A percentile compares a stretch with the other conserved stretches of the same genome.
Evolutionary conservation across 192 early-diverging fungal genomes (phyloP).

Genomic region (Rhizophagus sp.): DNA sequence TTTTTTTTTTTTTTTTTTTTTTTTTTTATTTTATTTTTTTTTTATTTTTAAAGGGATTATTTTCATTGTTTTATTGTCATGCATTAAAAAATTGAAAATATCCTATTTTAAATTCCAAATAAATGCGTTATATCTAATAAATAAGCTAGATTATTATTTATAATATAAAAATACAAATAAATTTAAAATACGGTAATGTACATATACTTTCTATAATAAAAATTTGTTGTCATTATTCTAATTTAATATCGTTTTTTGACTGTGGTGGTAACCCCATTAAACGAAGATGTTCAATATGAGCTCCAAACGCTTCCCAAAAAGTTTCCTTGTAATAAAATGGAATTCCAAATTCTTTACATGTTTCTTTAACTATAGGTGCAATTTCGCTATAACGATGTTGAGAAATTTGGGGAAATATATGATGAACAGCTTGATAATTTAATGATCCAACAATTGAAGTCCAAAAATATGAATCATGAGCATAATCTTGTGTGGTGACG

Average conservation of each 20-base stretch:
- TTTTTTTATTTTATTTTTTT: too few relatives aligned
- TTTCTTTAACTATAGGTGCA: slow-evolving; percentile 45
- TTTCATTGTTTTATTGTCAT: too few relatives aligned
- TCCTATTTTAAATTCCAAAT: too few relatives aligned
- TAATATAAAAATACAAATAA: neutral
- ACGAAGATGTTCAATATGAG: slow-evolving; percentile 48
- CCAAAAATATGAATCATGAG: slow-evolving; percentile 52
- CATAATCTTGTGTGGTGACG: slow-evolving; percentile 54
- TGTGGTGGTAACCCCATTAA: slow-evolving; percentile 38
- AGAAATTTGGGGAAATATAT: slow-evolving; percentile 52
- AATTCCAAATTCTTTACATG: slow-evolving; percentile 53
- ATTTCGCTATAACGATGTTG: slow-evolving; percentile 57
- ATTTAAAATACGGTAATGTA: neutral
- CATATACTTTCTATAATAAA: neutral
- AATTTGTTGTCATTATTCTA: neutral
- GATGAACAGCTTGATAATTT: slow-evolving; percentile 56
- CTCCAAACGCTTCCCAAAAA: slow-evolving; percentile 50
- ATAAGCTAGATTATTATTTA: neutral
- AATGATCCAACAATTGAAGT: slow-evolving; percentile 50
- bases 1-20: too few relatives aligned
- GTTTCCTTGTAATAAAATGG: slow-evolving; percentile 50
- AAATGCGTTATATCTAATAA: neutral
- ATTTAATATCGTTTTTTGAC: slow-evolving; percentile 33
- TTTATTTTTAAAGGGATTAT: too few relatives aligned
- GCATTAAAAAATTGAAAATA: too few relatives aligned